These are phyloP conservation scores for Termitomyces sp. DNA, from an alignment of 1,284 basidiomycete species.

Conservation along the genomic window DNA sequence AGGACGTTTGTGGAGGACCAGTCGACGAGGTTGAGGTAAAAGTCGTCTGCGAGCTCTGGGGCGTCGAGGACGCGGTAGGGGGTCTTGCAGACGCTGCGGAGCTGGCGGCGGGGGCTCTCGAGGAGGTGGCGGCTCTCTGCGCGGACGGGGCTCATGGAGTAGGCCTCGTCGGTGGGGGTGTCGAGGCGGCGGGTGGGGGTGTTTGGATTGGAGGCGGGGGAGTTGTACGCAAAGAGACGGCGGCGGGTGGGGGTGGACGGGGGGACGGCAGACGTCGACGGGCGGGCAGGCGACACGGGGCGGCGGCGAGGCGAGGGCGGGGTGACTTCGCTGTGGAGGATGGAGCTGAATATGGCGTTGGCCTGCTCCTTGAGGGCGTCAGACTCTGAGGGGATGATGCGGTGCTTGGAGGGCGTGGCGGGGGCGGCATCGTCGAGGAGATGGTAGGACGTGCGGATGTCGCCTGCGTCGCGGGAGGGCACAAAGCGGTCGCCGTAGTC, in stretches of 20 bases:
- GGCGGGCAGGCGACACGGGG: slow-evolving; percentile 57
- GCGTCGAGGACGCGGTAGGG: slow-evolving; percentile 98
- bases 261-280: slow-evolving; percentile 31
- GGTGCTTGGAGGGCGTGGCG: slow-evolving; percentile 62
- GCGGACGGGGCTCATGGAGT: slow-evolving; percentile 88
- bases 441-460: slow-evolving; percentile 73
- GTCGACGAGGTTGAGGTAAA: slow-evolving; percentile 97
- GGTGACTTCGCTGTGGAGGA: slow-evolving; percentile 71
- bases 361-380: slow-evolving; percentile 81
- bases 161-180: slow-evolving; percentile 76
- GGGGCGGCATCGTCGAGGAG: slow-evolving; percentile 66
- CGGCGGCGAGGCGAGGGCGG: slow-evolving; percentile 57
- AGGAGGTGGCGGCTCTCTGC: slow-evolving; percentile 81
- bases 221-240: slow-evolving; percentile 65
- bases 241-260: slow-evolving; percentile 59
- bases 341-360: slow-evolving; percentile 68
- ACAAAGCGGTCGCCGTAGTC: slow-evolving; percentile 79
- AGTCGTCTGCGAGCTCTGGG: slow-evolving; percentile 95
- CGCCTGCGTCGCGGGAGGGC: slow-evolving; percentile 63
- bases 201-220: slow-evolving; percentile 54
- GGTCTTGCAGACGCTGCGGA: slow-evolving; percentile 87
- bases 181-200: slow-evolving; percentile 69
- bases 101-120: slow-evolving; percentile 76
- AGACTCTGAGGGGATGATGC: slow-evolving; percentile 72
- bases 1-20: slow-evolving; percentile 96